Conservation (phyloP, 768 basidiomycete species). For the Termitomyces sp. region DNA sequence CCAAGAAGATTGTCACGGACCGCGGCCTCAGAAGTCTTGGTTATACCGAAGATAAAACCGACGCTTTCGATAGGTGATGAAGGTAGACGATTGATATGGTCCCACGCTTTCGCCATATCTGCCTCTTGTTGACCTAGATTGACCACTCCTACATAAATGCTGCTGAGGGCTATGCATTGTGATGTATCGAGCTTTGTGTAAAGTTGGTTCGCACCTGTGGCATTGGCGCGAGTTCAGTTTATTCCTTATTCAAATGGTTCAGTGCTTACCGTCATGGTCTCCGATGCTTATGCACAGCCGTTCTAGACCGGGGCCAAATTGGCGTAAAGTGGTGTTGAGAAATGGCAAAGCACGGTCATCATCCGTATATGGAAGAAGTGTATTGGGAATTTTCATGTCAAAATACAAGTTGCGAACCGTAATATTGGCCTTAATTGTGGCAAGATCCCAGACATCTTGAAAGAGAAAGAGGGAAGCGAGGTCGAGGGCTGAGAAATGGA, state of each 20-base stretch:
- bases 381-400: background rate
- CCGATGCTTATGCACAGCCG: background rate
- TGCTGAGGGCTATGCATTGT: background rate
- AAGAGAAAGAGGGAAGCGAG: background rate
- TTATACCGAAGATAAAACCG: background rate
- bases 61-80: background rate
- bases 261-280: background rate
- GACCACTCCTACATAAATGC: background rate
- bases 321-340: background rate
- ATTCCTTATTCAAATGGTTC: background rate
- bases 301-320: background rate
- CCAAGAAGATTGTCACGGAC: background rate
- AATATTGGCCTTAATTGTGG: background rate
- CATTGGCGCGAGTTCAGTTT: no score
- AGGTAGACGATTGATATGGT: background rate
- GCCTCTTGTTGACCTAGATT: background rate
- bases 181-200: background rate
- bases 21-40: no score
- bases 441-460: background rate
- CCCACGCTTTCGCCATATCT: background rate
- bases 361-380: background rate
- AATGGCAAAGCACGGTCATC: background rate
- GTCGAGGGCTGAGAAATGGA: background rate
- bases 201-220: background rate
- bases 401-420: background rate